Conservation (phyloP, 2,329 filamentous ascomycete genomes). For the Tolypocladium tundrense region DNA sequence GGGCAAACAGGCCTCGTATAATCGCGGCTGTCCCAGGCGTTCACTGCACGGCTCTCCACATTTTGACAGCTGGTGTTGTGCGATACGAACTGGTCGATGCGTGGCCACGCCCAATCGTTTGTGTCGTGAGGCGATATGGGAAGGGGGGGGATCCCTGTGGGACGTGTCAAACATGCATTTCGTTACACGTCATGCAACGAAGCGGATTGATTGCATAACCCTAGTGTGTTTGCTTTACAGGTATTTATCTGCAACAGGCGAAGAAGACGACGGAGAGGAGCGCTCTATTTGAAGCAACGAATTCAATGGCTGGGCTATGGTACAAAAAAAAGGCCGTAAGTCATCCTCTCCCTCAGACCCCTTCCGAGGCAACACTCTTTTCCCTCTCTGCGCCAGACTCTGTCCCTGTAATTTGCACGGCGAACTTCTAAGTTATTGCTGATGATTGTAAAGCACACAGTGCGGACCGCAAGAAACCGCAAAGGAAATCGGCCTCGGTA, state of each 20-base stretch:
- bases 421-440: neutral
- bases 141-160: neutral
- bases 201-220: neutral
- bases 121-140: neutral
- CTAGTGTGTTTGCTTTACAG: neutral
- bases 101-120: neutral
- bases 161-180: neutral
- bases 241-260: neutral
- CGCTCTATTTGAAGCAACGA: neutral
- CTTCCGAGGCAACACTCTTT: neutral
- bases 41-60: neutral
- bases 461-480: neutral
- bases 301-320: neutral
- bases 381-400: neutral
- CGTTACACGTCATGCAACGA: neutral
- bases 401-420: neutral
- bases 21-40: neutral
- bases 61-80: neutral
- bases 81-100: neutral
- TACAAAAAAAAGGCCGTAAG: neutral
- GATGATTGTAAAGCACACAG: neutral
- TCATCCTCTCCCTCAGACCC: neutral
- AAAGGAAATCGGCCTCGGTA: neutral
- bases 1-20: neutral
- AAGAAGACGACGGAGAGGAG: neutral